Percentiles rank a stretch among this genome's conserved stretches.
These are phyloP conservation scores for Puccinellia tenuiflora DNA, from an alignment of 176 grass and related monocot genomes.

Conservation along the genomic window DNA sequence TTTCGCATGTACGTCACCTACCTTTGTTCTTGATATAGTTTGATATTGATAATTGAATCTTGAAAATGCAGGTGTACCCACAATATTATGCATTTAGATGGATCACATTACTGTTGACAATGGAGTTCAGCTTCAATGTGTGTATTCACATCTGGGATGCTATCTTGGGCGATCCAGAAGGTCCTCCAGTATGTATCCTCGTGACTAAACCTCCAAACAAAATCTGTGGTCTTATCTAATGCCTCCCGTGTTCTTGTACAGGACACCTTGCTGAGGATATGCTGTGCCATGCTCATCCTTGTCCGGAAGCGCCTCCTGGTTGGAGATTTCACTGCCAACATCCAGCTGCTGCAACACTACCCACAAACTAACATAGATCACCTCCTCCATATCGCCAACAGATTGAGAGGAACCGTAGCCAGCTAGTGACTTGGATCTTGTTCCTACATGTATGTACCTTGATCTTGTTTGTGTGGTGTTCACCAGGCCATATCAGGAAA, in stretches of 20 bases:
- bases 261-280: constrained; percentile 84
- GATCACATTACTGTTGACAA: constrained; percentile 83
- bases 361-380: constrained; percentile 64
- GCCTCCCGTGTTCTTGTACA: constrained; percentile 29
- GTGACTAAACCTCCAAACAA: background rate
- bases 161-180: constrained; percentile 75
- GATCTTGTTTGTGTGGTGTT: constrained; percentile 3
- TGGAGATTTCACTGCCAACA: constrained; percentile 82
- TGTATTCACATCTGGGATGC: constrained; percentile 90
- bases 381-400: constrained; percentile 70
- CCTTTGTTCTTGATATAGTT: background rate
- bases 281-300: constrained; percentile 89
- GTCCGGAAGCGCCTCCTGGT: constrained; percentile 52
- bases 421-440: constrained; percentile 13
- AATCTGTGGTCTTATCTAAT: background rate
- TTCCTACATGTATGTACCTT: background rate
- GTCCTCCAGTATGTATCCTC: constrained; percentile 47
- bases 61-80: constrained; percentile 63
- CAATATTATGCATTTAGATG: constrained; percentile 98
- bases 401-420: constrained; percentile 47
- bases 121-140: constrained; percentile 74
- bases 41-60: background rate
- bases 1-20: background rate
- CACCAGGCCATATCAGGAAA: background rate
- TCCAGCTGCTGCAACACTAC: constrained; percentile 90